A percentile compares a stretch with the other conserved stretches of the same genome.
phyloP scores from a whole-genome alignment of 257 asterid genomes.

The Apocynum venetum region DNA sequence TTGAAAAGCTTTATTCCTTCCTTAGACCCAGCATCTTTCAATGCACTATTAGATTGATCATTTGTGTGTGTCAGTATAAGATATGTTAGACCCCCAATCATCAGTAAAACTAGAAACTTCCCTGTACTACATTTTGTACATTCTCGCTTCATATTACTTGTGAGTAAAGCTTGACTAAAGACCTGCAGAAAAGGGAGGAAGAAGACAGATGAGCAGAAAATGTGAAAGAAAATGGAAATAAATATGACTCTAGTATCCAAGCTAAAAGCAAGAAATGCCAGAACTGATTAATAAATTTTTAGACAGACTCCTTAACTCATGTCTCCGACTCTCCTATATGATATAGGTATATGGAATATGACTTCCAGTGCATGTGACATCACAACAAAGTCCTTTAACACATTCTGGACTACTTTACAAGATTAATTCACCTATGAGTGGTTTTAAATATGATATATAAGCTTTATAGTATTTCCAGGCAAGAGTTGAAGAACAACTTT shows the following conservation, averaged over 20 bases:
- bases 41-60: conserved; percentile 32
- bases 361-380: background rate
- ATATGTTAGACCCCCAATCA: conserved; percentile 70
- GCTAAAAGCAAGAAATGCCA: background rate
- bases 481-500: background rate
- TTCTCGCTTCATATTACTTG: conserved; percentile 43
- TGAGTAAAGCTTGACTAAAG: conserved; percentile 49
- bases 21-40: conserved; percentile 38
- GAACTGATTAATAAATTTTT: background rate
- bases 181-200: conserved; percentile 46
- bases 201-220: conserved; percentile 5
- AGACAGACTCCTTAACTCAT: background rate
- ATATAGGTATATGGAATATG: background rate
- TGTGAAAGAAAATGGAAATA: background rate
- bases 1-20: conserved; percentile 40
- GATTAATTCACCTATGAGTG: background rate
- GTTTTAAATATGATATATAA: background rate
- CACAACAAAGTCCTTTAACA: background rate
- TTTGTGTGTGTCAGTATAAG: conserved; percentile 52
- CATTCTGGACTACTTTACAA: background rate
- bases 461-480: background rate
- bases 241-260: background rate
- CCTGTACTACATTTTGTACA: conserved; percentile 71
- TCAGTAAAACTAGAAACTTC: conserved; percentile 63
- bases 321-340: background rate